Evolutionary conservation across 352 stramenopile species (phyloP).

Genomic region (Peronospora farinosa): DNA sequence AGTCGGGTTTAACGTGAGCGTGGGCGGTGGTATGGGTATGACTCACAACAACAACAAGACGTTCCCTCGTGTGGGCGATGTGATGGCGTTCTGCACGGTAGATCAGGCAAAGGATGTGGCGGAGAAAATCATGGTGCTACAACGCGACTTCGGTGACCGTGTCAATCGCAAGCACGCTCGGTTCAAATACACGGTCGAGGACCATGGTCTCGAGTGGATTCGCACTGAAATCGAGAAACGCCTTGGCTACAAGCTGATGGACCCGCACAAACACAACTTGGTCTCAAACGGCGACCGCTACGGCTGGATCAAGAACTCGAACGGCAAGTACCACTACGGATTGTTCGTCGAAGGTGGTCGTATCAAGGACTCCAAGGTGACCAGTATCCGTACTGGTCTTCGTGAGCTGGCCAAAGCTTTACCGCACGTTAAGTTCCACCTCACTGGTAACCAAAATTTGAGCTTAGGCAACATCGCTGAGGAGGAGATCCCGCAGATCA

Average conservation of each 20-base stretch:
- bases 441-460: no score
- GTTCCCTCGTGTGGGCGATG: slow-evolving; percentile 93
- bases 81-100: slow-evolving; percentile 93
- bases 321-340: no score
- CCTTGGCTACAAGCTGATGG: slow-evolving; percentile 89
- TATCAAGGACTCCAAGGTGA: no score
- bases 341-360: no score
- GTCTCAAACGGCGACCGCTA: no score
- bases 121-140: slow-evolving; percentile 92
- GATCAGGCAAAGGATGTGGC: slow-evolving; percentile 86
- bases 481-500: slow-evolving; percentile 87
- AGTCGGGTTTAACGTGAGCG: slow-evolving; percentile 93
- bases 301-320: no score
- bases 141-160: slow-evolving; percentile 95
- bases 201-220: slow-evolving; percentile 93
- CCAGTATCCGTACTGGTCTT: no score
- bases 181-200: slow-evolving; percentile 99
- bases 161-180: slow-evolving; percentile 94
- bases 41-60: slow-evolving; percentile 97
- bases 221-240: slow-evolving; percentile 90
- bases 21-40: slow-evolving; percentile 95
- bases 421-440: no score
- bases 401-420: no score
- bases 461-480: slow-evolving; percentile 76
- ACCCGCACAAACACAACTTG: no score